Conservation (phyloP, 2,329 filamentous ascomycete species). For the Calonectria ilicicola region DNA sequence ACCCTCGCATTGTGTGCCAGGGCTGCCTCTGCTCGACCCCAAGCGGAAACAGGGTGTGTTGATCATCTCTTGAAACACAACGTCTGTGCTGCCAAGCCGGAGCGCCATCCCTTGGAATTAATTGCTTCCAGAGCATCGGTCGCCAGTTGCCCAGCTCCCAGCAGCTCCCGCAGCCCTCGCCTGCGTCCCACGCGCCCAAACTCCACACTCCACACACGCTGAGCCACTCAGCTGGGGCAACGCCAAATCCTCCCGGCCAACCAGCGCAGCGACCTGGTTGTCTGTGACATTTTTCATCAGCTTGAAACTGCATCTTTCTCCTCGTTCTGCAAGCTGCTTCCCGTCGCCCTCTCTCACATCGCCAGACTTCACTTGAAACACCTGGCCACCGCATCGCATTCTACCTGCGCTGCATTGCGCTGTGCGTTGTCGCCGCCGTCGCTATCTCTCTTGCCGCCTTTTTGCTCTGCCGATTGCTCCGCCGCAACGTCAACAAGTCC, state of each 20-base stretch:
- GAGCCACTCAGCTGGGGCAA: constrained; percentile 21
- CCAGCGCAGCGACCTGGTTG: constrained; percentile 6
- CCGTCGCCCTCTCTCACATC: not conserved
- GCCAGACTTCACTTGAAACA: constrained; percentile 7
- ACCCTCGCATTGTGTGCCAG: constrained; percentile 13
- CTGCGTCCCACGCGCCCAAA: not conserved
- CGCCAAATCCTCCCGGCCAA: constrained; percentile 29
- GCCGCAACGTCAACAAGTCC: constrained; percentile 21
- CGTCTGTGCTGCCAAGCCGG: constrained; percentile 12
- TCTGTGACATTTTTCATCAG: constrained; percentile 42
- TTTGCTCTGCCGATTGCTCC: not conserved
- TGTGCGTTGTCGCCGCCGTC: not conserved
- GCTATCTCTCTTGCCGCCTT: not conserved
- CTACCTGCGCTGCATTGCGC: not conserved
- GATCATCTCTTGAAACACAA: constrained; percentile 28
- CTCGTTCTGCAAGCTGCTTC: constrained; percentile 22
- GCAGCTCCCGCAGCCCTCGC: not conserved
- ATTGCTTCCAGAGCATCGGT: constrained; percentile 1
- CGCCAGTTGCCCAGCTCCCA: constrained; percentile 5
- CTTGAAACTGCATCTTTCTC: constrained; percentile 35
- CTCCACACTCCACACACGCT: constrained; percentile 10
- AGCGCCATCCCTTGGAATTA: constrained; percentile 18
- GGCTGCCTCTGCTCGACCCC: not conserved
- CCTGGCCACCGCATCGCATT: not conserved
- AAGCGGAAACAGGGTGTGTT: constrained; percentile 16